phyloP scores from a whole-genome alignment of 2,329 filamentous ascomycete species.

The Mariannaea elegans region DNA sequence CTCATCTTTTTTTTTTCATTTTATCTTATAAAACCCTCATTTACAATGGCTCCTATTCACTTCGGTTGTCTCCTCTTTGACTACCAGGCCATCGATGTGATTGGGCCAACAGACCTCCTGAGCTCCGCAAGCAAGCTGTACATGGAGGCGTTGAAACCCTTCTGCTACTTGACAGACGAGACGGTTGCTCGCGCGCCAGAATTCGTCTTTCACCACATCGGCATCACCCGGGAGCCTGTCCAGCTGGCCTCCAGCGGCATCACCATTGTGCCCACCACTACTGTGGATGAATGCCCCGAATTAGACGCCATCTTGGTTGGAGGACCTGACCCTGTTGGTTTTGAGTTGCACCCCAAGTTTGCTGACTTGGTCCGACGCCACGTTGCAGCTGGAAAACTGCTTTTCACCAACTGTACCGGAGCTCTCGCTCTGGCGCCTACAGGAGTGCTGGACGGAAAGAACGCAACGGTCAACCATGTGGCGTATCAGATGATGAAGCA shows the following conservation, averaged over 20 bases:
- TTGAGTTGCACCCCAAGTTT: conserved; percentile 42
- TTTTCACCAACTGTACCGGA: conserved; percentile 52
- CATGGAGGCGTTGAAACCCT: conserved; percentile 15
- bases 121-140: conserved; percentile 35
- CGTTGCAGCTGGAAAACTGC: conserved; percentile 45
- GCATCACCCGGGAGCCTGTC: conserved; percentile 42
- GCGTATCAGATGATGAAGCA: conserved; percentile 42
- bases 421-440: conserved; percentile 42
- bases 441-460: conserved; percentile 52
- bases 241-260: conserved; percentile 16
- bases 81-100: conserved; percentile 46
- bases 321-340: conserved; percentile 41
- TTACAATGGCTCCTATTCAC: not conserved
- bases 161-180: conserved; percentile 30
- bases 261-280: conserved; percentile 41
- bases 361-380: conserved; percentile 46
- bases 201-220: conserved; percentile 47
- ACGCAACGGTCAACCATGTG: conserved; percentile 53
- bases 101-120: conserved; percentile 45
- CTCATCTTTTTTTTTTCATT: no score
- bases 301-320: conserved; percentile 50
- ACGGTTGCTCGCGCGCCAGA: conserved; percentile 39
- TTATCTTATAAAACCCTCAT: no score
- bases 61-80: conserved; percentile 33
- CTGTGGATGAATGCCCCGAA: conserved; percentile 46